Base-by-base conservation (phyloP, 306 rosid genomes). In the Dryas alaskensis region DNA sequence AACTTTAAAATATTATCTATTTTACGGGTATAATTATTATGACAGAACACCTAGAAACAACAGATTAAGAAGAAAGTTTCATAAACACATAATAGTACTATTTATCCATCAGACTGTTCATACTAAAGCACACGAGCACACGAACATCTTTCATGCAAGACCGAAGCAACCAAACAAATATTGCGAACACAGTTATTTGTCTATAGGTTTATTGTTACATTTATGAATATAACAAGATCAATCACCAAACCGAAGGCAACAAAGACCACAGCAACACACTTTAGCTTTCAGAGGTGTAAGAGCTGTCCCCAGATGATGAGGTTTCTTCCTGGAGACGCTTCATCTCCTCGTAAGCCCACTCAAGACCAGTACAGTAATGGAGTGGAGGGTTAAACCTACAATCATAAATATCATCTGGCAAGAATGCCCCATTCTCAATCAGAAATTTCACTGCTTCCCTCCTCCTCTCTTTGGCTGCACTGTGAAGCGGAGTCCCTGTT, bases 271-370 rank as follows among this genome's bases (percentile, higher is more conserved):
- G 47, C 51, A 22, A 11, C 25, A 58, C 2, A 10, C 61, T 60
- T 80, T 57, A 93, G 86, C 81, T 77, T 72, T 91, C 97, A 45
- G 97, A 91, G 81, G 96, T 88, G 82, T 27, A 81, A 72, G 97
- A 89, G 67, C 88, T 80, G 66, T 87, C 92, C 55, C 80, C 87
- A 0, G 78, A 72, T 0, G 90, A 89, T 6, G 76, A 75, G 78
- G 72, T 87, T 47, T 83, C 89, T 10, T 52, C 79, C 76, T 50
- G 87, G 16, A 88, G 87, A 60, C 90, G 90, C 79, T 84, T 90
- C 95, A 94, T 76, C 85, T 94, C 98, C 82, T 94, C 98, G 7
- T 94, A 94, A 60, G 97, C 98, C 98, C 98, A 94, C 78, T 94
- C 98, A 50, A 94, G 98, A 50, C 97, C 95, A 0, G 86, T 85